Percentiles rank a stretch among this genome's conserved stretches.
Evolutionary conservation across 2,329 filamentous ascomycete species (phyloP).

Genomic region (Apiospora kogelbergensis): DNA sequence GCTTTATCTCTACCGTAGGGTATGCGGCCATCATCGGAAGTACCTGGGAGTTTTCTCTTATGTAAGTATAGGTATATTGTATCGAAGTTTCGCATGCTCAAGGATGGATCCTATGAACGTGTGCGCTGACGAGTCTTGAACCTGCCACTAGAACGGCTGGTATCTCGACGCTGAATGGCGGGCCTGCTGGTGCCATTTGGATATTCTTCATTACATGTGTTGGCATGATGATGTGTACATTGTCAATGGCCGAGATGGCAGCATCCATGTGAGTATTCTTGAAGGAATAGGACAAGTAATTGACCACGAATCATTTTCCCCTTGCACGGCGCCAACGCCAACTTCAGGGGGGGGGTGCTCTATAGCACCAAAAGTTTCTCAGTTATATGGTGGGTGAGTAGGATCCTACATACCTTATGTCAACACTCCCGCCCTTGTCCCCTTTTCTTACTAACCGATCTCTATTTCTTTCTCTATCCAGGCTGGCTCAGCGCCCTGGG

Average conservation of each 20-base stretch:
- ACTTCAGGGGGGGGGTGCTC: constrained; percentile 58
- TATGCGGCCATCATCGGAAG: constrained; percentile 6
- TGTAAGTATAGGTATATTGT: not conserved
- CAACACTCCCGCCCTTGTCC: no score
- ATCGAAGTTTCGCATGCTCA: not conserved
- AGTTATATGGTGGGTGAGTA: constrained; percentile 52
- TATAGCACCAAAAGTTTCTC: constrained; percentile 48
- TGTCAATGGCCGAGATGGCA: constrained; percentile 49
- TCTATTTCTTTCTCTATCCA: not conserved
- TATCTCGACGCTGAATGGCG: constrained; percentile 35
- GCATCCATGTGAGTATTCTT: constrained; percentile 39
- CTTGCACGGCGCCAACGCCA: constrained; percentile 50
- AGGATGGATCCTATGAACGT: no score
- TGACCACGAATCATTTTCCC: not conserved
- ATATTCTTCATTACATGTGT: constrained; percentile 39
- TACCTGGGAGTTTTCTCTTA: constrained; percentile 8
- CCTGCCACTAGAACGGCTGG: constrained; percentile 21
- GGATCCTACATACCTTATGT: no score
- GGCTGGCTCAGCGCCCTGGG: constrained; percentile 44
- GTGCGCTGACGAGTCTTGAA: constrained; percentile 9
- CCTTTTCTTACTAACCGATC: constrained; percentile 33
- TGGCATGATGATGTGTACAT: constrained; percentile 38
- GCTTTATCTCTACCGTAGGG: constrained; percentile 12
- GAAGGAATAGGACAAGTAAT: not conserved
- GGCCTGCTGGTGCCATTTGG: constrained; percentile 46